phyloP scores from a whole-genome alignment of 768 basidiomycete species.

The Lentinula sp. region DNA sequence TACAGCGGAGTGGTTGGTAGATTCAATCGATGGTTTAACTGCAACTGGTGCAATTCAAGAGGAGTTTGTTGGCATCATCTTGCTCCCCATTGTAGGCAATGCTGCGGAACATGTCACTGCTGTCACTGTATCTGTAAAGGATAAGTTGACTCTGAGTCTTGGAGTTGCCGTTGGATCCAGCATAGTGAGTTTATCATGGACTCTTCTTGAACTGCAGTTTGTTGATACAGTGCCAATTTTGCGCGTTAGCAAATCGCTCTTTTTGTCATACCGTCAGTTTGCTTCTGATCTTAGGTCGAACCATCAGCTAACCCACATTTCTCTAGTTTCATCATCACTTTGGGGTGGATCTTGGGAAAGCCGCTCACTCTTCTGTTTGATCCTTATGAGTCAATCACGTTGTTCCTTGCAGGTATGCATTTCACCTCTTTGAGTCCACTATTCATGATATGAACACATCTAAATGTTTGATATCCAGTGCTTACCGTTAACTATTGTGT shows the following conservation, averaged over 20 bases:
- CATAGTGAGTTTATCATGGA: constrained; percentile 43
- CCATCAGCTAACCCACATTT: not conserved
- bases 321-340: constrained; percentile 58
- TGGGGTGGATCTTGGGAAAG: constrained; percentile 81
- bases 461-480: constrained; percentile 30
- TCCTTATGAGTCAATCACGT: constrained; percentile 74
- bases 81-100: constrained; percentile 90
- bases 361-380: constrained; percentile 81
- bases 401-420: constrained; percentile 38
- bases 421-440: not conserved
- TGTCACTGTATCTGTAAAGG: constrained; percentile 86
- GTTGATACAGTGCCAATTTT: not conserved
- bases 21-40: constrained; percentile 76
- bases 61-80: constrained; percentile 79
- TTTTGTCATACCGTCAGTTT: constrained; percentile 73
- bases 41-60: constrained; percentile 47
- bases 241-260: constrained; percentile 68
- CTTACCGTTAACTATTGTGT: constrained; percentile 80
- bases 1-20: constrained; percentile 71
- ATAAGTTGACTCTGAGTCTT: constrained; percentile 81
- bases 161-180: constrained; percentile 87
- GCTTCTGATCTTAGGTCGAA: not conserved
- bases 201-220: not conserved
- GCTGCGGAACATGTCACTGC: constrained; percentile 90
- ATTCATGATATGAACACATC: not conserved